These are phyloP conservation scores for Penicillium angulare DNA, from an alignment of 495 filamentous ascomycete genomes.

Conservation along the genomic window DNA sequence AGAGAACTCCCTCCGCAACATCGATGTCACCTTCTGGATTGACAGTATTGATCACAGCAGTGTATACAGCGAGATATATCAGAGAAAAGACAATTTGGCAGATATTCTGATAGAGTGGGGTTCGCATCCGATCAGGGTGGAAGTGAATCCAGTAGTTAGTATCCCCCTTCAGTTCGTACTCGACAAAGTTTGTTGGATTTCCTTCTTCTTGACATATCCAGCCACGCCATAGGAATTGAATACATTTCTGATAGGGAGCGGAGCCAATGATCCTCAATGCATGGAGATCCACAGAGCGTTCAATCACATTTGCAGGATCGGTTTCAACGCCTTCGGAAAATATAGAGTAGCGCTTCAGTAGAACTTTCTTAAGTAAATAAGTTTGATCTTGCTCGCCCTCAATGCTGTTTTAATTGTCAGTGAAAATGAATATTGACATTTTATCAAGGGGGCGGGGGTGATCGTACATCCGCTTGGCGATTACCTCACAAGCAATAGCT, in stretches of 20 bases:
- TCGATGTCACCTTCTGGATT: conserved; percentile 80
- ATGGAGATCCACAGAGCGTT: conserved; percentile 90
- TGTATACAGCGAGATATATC: conserved; percentile 81
- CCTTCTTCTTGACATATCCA: conserved; percentile 95
- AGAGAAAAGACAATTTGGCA: conserved; percentile 83
- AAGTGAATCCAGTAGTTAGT: conserved; percentile 75
- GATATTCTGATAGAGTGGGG: conserved; percentile 86
- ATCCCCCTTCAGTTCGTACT: conserved; percentile 75
- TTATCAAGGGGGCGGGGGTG: not conserved
- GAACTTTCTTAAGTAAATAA: conserved; percentile 72
- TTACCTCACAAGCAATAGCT: conserved; percentile 84
- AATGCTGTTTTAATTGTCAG: conserved; percentile 52
- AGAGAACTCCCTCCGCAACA: conserved; percentile 78
- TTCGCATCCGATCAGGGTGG: conserved; percentile 90
- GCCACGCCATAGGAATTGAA: conserved; percentile 86
- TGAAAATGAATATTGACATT: not conserved
- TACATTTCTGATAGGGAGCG: conserved; percentile 94
- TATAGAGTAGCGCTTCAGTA: conserved; percentile 91
- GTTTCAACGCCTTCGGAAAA: conserved; percentile 68
- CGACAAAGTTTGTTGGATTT: conserved; percentile 80
- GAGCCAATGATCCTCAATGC: conserved; percentile 82
- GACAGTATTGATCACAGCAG: conserved; percentile 87
- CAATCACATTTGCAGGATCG: conserved; percentile 78
- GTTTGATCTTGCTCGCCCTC: conserved; percentile 74
- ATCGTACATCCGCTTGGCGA: conserved; percentile 80